Evolutionary conservation across 164 flowering plant species (phyloP).

Genomic region (Platanus orientalis): DNA sequence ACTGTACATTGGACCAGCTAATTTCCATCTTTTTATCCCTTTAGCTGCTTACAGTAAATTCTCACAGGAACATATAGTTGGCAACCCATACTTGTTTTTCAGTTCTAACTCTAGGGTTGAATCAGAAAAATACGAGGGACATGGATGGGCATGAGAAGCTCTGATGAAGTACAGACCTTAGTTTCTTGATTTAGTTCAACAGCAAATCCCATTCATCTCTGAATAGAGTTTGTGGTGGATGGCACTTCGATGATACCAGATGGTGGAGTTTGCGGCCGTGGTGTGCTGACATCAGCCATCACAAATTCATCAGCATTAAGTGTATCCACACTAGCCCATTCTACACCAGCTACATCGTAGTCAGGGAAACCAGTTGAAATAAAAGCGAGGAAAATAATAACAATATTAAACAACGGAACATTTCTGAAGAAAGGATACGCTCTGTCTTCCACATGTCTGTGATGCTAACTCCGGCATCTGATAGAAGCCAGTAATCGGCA

Average conservation of each 20-base stretch:
- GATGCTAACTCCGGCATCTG: constrained; percentile 79
- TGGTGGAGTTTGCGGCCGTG: constrained; percentile 56
- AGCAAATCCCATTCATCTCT: constrained; percentile 17
- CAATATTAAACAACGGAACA: neutral
- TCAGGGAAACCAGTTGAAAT: constrained; percentile 23
- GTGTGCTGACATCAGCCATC: constrained; percentile 36
- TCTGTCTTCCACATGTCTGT: constrained; percentile 86
- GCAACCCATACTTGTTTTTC: neutral
- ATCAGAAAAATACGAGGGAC: neutral
- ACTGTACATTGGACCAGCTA: constrained; percentile 16
- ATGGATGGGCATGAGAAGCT: neutral
- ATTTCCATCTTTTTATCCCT: constrained; percentile 7
- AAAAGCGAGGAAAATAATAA: no score
- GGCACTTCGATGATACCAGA: constrained; percentile 34
- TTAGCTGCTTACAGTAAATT: constrained; percentile 7
- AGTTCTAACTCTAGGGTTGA: neutral
- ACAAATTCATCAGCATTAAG: constrained; percentile 38
- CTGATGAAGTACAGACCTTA: constrained; percentile 10
- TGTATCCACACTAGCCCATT: constrained; percentile 48
- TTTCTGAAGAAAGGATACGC: constrained; percentile 50
- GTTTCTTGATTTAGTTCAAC: constrained; percentile 2
- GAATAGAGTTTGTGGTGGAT: constrained; percentile 24
- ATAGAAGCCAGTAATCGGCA: constrained; percentile 85
- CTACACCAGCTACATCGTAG: constrained; percentile 43
- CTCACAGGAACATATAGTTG: neutral